Conservation (phyloP, 176 grass and related monocot species). For the Paspalum vaginatum region DNA sequence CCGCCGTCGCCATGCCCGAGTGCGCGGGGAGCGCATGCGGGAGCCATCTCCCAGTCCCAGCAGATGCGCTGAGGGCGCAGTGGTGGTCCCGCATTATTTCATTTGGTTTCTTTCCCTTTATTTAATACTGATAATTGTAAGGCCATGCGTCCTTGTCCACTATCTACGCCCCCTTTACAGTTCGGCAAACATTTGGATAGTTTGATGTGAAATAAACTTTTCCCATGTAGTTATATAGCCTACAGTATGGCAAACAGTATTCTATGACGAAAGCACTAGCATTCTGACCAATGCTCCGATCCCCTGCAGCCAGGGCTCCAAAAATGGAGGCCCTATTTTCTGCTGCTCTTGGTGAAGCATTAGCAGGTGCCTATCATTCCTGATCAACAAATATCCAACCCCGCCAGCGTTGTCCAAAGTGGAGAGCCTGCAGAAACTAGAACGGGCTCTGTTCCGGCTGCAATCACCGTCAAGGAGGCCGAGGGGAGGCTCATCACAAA, state of each 20-base stretch:
- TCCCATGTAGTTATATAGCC: background rate
- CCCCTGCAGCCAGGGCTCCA: background rate
- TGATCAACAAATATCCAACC: conserved; percentile 1
- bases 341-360: conserved; percentile 8
- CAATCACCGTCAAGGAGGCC: background rate
- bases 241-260: background rate
- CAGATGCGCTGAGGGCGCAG: too few species aligned
- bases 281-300: background rate
- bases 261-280: background rate
- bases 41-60: too few species aligned
- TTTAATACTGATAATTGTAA: background rate
- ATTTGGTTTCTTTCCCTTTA: background rate
- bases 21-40: too few species aligned
- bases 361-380: conserved; percentile 23
- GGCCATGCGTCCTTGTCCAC: background rate
- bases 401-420: background rate
- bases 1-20: too few species aligned
- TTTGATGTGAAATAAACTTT: too few species aligned
- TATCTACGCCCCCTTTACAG: too few species aligned
- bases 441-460: conserved; percentile 19
- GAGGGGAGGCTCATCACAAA: conserved; percentile 2
- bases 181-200: too few species aligned
- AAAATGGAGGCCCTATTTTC: conserved; percentile 9
- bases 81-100: too few species aligned
- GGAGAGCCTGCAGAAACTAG: conserved; percentile 14